Conservation (phyloP, 805 yeast genomes). For the Saccharomyces paradoxus region DNA sequence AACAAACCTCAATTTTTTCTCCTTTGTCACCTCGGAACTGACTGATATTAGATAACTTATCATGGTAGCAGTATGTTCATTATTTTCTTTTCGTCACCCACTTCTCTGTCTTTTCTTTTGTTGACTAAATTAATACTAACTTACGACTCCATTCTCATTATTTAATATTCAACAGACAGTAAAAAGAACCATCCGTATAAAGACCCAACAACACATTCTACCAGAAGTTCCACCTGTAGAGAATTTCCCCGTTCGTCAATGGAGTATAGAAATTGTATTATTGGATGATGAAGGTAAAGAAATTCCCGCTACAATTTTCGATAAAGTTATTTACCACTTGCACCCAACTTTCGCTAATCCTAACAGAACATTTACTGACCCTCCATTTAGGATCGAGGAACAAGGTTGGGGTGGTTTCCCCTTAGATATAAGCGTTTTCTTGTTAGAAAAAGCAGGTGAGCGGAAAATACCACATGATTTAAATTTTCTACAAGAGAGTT, state of each 20-base stretch:
- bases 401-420: slow-evolving; percentile 99
- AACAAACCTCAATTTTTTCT: neutral
- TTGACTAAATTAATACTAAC: neutral
- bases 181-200: slow-evolving; percentile 79
- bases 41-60: neutral
- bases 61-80: slow-evolving; percentile 5
- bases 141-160: neutral
- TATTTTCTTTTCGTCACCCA: neutral
- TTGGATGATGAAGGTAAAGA: slow-evolving; percentile 76
- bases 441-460: slow-evolving; percentile 88
- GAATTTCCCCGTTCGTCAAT: slow-evolving; percentile 87
- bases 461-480: slow-evolving; percentile 81
- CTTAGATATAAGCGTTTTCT: slow-evolving; percentile 66
- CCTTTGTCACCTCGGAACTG: neutral
- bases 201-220: slow-evolving; percentile 76
- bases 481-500: slow-evolving; percentile 72
- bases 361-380: slow-evolving; percentile 64
- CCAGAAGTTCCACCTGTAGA: slow-evolving; percentile 81
- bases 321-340: slow-evolving; percentile 84
- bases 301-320: slow-evolving; percentile 83
- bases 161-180: slow-evolving; percentile 33
- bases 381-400: slow-evolving; percentile 83
- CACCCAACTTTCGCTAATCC: slow-evolving; percentile 96
- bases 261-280: slow-evolving; percentile 74
- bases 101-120: neutral